Evolutionary conservation across 2,329 filamentous ascomycete genomes (phyloP), one percentile per base, ranked within the genome.

Genomic region (Alternaria conjuncta): DNA sequence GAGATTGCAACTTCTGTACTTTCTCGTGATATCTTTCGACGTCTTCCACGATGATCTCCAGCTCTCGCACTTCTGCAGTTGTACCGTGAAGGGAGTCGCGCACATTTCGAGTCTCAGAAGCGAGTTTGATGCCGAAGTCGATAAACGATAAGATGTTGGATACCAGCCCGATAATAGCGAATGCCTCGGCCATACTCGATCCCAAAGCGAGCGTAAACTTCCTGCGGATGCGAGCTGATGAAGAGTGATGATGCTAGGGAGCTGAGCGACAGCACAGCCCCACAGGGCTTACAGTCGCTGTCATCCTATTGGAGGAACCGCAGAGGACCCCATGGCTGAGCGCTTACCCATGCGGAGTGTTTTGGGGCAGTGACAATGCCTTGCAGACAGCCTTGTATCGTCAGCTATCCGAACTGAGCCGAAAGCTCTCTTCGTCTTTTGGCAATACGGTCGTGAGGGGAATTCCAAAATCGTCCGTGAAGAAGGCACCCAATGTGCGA

Each of bases 1-100:
- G 6, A 2, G n/a, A 2, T 6, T 7, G 26, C 9, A 6, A 3
- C 5, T n/a, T 7, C 3, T 21, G 0, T 0, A 55, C 36, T 12
- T 15, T 6, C 2, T 6, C 28, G 3, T 44, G 43, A 11, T 44
- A 25, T 5, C 0, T 44, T 6, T 10, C 6, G 6, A 55, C 18
- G 1, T 55, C 11, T 2, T 23, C 21, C 10, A 55, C 9, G 1
- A 55, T 55, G 3, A 55, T 5, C 1, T 45, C 13, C 0, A 55
- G 53, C 6, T 55, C 36, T 13, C 21, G 15, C 1, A 30, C 2
- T 2, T 55, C 53, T 0, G 21, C 11, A 9, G 36, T 21, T 0
- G 53, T 44, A 2, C 53, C 36, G 20, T 55, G 21, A 2, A 18
- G 6, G 5, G 36, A 55, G 4, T 23, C 28, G 10, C 21, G 23